Evolutionary conservation across 345 rosid species (phyloP).

Genomic region (Punica granatum): DNA sequence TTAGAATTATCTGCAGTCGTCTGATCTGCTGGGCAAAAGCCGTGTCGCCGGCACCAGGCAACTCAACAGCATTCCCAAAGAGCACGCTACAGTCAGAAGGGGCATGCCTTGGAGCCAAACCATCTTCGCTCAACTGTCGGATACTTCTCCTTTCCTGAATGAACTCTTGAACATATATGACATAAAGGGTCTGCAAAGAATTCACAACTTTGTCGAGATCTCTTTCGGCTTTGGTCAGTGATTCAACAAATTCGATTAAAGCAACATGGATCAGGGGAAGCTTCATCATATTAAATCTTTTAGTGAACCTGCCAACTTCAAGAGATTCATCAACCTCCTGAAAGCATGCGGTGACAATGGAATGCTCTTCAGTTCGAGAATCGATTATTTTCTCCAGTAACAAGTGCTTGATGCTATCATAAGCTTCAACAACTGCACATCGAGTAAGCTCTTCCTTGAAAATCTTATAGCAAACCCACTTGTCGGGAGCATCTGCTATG

Average conservation of each 20-base stretch:
- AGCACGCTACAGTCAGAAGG: constrained; percentile 47
- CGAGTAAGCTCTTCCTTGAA: constrained; percentile 81
- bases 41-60: constrained; percentile 54
- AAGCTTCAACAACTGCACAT: constrained; percentile 79
- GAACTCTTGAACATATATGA: constrained; percentile 59
- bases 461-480: constrained; percentile 81
- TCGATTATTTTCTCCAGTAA: constrained; percentile 49
- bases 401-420: constrained; percentile 65
- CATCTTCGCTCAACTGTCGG: constrained; percentile 47
- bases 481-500: constrained; percentile 77
- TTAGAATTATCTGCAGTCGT: constrained; percentile 72
- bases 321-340: constrained; percentile 60
- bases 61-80: constrained; percentile 56
- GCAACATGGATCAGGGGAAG: constrained; percentile 54
- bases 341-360: constrained; percentile 51
- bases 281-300: constrained; percentile 52
- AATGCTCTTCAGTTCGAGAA: constrained; percentile 66
- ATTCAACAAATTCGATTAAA: constrained; percentile 51
- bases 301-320: constrained; percentile 59
- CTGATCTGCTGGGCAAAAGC: constrained; percentile 63
- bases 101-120: constrained; percentile 63
- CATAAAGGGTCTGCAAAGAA: constrained; percentile 70
- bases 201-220: constrained; percentile 57
- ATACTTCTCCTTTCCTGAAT: constrained; percentile 41
- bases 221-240: constrained; percentile 38